These are phyloP conservation scores for Brassica balearica DNA, from an alignment of 441 rosid genomes.

Conservation along the genomic window DNA sequence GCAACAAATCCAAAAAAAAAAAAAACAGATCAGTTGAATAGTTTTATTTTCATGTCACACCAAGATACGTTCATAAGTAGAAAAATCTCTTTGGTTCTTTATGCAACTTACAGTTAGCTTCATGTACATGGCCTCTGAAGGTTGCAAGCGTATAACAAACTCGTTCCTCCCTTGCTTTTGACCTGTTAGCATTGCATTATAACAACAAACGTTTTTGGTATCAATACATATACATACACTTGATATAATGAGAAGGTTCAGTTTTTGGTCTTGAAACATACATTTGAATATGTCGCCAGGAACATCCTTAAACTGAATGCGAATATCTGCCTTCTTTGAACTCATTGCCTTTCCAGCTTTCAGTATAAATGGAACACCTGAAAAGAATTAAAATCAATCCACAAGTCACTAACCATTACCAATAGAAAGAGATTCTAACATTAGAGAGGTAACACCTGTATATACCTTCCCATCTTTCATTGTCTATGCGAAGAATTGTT, in stretches of 20 bases:
- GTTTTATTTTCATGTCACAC: too few relatives aligned
- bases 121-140: slow-evolving; percentile 96
- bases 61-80: too few relatives aligned
- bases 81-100: slow-evolving; percentile 21
- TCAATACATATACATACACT: too few relatives aligned
- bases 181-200: slow-evolving; percentile 50
- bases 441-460: background rate
- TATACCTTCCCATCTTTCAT: slow-evolving; percentile 99
- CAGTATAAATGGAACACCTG: slow-evolving; percentile 94
- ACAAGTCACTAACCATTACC: slow-evolving; percentile 10
- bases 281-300: slow-evolving; percentile 98
- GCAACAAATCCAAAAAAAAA: background rate
- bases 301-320: slow-evolving; percentile 96
- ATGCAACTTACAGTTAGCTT: slow-evolving; percentile 84
- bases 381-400: slow-evolving; percentile 29
- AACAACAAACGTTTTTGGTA: background rate
- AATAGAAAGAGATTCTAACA: slow-evolving; percentile 10
- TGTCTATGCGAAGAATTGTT: slow-evolving; percentile 77
- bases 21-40: too few relatives aligned
- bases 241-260: too few relatives aligned
- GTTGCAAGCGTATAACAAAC: slow-evolving; percentile 95
- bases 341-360: slow-evolving; percentile 98
- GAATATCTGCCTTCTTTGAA: slow-evolving; percentile 97
- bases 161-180: slow-evolving; percentile 98
- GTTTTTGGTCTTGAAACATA: too few relatives aligned